Conservation (phyloP, 2,329 filamentous ascomycete genomes). For the Scedosporium dehoogii region DNA sequence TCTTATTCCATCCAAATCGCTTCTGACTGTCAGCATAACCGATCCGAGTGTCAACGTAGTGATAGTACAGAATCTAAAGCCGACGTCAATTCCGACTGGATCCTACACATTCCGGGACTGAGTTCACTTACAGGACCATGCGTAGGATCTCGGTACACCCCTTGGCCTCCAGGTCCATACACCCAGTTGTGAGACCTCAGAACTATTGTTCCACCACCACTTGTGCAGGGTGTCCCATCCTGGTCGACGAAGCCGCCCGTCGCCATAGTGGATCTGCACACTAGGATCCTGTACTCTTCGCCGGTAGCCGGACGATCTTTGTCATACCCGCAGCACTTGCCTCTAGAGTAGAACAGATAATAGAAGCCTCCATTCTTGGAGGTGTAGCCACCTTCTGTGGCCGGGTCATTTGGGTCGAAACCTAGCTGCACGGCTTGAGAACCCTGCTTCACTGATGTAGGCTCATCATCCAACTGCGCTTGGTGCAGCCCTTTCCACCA, state of each 20-base stretch:
- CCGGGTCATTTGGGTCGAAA: conserved; percentile 40
- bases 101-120: too few species aligned
- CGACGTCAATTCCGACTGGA: too few species aligned
- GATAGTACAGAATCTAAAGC: conserved; percentile 32
- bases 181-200: conserved; percentile 48
- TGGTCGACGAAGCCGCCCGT: conserved; percentile 48
- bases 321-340: conserved; percentile 53
- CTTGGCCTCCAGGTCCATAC: conserved; percentile 57
- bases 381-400: conserved; percentile 47
- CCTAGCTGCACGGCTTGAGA: conserved; percentile 46
- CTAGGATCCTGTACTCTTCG: conserved; percentile 56
- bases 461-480: too few species aligned
- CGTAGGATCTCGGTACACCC: conserved; percentile 21
- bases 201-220: conserved; percentile 52
- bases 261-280: conserved; percentile 46
- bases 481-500: conserved; percentile 4
- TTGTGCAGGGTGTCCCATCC: conserved; percentile 40
- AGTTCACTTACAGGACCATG: conserved; percentile 11
- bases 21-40: neutral
- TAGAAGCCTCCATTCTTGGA: conserved; percentile 46
- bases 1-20: neutral
- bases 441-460: conserved; percentile 18
- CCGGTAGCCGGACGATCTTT: conserved; percentile 38
- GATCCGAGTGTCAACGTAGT: conserved; percentile 17
- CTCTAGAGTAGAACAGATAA: conserved; percentile 54